Evolutionary conservation across 2,329 filamentous ascomycete species (phyloP).

Genomic region (Aspergillus ruber): DNA sequence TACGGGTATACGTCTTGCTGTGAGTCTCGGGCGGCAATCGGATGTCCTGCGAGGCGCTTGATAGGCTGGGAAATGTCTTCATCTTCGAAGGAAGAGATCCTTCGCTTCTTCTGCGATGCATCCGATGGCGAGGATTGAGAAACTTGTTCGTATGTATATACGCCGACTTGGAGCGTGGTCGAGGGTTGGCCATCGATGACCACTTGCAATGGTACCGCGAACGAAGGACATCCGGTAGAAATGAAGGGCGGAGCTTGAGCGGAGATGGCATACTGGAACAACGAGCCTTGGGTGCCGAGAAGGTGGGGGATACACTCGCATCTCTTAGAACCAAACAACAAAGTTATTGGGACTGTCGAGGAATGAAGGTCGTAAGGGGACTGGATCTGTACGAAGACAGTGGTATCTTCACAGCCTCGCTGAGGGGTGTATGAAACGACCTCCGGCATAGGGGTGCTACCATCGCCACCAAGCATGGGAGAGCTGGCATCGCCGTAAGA

Average conservation of each 20-base stretch:
- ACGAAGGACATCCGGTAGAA: constrained; percentile 50
- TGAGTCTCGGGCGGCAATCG: constrained; percentile 43
- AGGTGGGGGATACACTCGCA: constrained; percentile 62
- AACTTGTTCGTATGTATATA: constrained; percentile 55
- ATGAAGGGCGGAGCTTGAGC: constrained; percentile 63
- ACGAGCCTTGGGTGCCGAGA: constrained; percentile 50
- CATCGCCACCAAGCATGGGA: constrained; percentile 58
- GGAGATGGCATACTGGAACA: constrained; percentile 64
- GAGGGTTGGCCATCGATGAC: constrained; percentile 53
- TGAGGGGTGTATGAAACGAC: constrained; percentile 65
- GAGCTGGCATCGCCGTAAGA: constrained; percentile 58
- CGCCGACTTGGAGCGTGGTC: constrained; percentile 51
- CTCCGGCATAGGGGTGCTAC: constrained; percentile 53
- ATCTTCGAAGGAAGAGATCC: constrained; percentile 44
- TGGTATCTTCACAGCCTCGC: constrained; percentile 62
- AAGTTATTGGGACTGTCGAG: constrained; percentile 51
- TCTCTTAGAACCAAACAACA: constrained; percentile 74
- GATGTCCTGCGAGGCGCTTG: constrained; percentile 43
- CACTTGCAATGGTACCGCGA: constrained; percentile 54
- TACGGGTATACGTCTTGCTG: constrained; percentile 50
- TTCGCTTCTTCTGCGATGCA: constrained; percentile 51
- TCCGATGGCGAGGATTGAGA: constrained; percentile 33
- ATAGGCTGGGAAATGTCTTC: constrained; percentile 41
- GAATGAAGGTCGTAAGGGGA: constrained; percentile 68
- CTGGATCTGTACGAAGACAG: constrained; percentile 66